Evolutionary conservation across 805 yeast species (phyloP), one percentile per base, ranked within the genome.

Genomic region (Pichia kluyveri): DNA sequence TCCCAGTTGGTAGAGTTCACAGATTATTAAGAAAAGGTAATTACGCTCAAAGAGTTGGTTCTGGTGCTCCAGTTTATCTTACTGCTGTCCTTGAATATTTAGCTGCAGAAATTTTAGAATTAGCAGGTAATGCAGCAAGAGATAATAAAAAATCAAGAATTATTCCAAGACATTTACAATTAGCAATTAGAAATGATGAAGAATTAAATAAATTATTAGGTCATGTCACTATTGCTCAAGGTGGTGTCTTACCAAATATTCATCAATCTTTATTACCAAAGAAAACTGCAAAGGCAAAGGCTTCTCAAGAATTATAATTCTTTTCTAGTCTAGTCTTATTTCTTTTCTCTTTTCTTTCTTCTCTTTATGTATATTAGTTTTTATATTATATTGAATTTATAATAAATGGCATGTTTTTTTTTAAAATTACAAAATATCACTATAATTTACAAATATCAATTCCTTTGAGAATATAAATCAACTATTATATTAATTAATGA

Each of bases 1-100:
- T 91, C 95, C 98, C 98, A 77, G 98, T 91, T 60, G 98, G 98
- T 73, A 90, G 98, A 83, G 93, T 91, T 61, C 96, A 91, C 80
- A 83, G 97, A 77, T 80, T 90, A 62, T 76, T 91, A 67, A 87
- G 95, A 82, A 88, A 85, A 76, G 96, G 96, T 70, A 87, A 90
- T 83, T 87, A 91, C 77, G 95, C 97, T 67, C 95, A 90, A 77
- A 84, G 98, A 78, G 84, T 91, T 63, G 97, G 98, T 81, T 89
- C 97, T 60, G 96, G 96, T 82, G 97, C 98, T 65, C 97, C 98
- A 75, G 91, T 91, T 56, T 91, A 90, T 76, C 79, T 91, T 68
- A 90, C 98, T 60, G 95, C 98, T 49, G 97, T 91, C 51, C 79
- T 91, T 64, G 98, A 91, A 75, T 91, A 91, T 71, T 80, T 91